These are phyloP conservation scores for Narthecium ossifragum DNA, from an alignment of 106 monocot genomes.

Conservation along the genomic window DNA sequence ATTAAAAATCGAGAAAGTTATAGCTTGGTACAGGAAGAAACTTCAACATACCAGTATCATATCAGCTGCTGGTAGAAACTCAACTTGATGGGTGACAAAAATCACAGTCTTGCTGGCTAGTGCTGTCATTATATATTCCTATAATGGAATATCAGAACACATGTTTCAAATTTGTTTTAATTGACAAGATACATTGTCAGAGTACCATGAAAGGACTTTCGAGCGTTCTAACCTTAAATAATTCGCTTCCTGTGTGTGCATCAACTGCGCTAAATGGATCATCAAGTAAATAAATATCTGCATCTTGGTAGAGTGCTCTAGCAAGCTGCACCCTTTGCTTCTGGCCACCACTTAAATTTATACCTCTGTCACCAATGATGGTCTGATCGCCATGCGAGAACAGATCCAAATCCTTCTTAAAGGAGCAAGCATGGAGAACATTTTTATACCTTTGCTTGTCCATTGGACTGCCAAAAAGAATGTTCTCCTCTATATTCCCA, in stretches of 20 bases:
- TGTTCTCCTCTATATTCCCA: slow-evolving; percentile 89
- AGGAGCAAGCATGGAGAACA: slow-evolving; percentile 79
- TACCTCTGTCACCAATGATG: slow-evolving; percentile 95
- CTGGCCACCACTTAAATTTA: slow-evolving; percentile 95
- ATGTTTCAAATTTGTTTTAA: slow-evolving; percentile 6
- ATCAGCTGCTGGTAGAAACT: slow-evolving; percentile 89
- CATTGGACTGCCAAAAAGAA: slow-evolving; percentile 84
- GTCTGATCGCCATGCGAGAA: slow-evolving; percentile 93
- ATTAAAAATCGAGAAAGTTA: not conserved
- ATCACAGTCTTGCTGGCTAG: slow-evolving; percentile 80
- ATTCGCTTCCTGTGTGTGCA: slow-evolving; percentile 90
- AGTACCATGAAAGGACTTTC: not conserved
- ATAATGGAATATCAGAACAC: slow-evolving; percentile 10
- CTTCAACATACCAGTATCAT: slow-evolving; percentile 62
- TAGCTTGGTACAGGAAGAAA: not conserved
- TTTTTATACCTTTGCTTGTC: slow-evolving; percentile 65
- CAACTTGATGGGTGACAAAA: slow-evolving; percentile 97
- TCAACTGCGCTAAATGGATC: slow-evolving; percentile 98
- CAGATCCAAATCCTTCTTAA: slow-evolving; percentile 84
- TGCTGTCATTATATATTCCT: slow-evolving; percentile 92
- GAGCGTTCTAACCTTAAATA: slow-evolving; percentile 49
- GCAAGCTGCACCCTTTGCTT: slow-evolving; percentile 96
- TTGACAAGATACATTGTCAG: not conserved
- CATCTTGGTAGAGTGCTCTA: slow-evolving; percentile 95
- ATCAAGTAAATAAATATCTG: slow-evolving; percentile 94